These are phyloP conservation scores for Russula sp. DNA, from an alignment of 768 basidiomycete genomes.

Conservation along the genomic window DNA sequence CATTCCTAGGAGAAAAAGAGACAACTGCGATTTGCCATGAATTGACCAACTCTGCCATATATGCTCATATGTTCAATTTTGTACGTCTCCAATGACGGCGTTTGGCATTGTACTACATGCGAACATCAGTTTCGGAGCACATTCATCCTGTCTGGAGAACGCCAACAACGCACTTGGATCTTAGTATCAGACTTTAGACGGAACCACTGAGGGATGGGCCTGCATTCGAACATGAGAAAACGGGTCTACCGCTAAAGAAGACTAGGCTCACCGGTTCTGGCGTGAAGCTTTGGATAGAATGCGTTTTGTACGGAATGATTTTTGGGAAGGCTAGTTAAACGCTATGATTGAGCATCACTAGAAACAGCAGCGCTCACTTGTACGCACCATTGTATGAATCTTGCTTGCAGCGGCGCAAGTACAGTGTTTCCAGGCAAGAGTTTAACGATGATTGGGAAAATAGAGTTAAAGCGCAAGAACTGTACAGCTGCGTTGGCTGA, in stretches of 20 bases:
- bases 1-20: not conserved
- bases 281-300: constrained; percentile 92
- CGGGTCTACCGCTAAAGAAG: not conserved
- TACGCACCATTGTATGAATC: constrained; percentile 3
- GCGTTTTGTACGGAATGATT: constrained; percentile 95
- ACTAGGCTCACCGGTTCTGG: constrained; percentile 73
- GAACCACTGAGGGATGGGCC: constrained; percentile 99
- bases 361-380: not conserved
- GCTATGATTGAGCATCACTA: not conserved
- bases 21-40: not conserved
- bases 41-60: not conserved
- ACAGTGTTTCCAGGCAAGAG: no score
- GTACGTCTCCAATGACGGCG: constrained; percentile 99
- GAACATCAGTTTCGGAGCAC: not conserved
- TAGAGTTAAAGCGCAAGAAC: constrained; percentile 3
- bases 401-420: not conserved
- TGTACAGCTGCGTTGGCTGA: constrained; percentile 6
- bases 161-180: constrained; percentile 58
- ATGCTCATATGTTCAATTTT: constrained; percentile 86
- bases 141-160: not conserved
- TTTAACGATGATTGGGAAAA: not conserved
- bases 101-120: constrained; percentile 79
- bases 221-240: constrained; percentile 26
- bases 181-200: constrained; percentile 93
- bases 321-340: constrained; percentile 83